Conservation (phyloP, 371 early-diverging fungal genomes). For the Mucor plumbeus region DNA sequence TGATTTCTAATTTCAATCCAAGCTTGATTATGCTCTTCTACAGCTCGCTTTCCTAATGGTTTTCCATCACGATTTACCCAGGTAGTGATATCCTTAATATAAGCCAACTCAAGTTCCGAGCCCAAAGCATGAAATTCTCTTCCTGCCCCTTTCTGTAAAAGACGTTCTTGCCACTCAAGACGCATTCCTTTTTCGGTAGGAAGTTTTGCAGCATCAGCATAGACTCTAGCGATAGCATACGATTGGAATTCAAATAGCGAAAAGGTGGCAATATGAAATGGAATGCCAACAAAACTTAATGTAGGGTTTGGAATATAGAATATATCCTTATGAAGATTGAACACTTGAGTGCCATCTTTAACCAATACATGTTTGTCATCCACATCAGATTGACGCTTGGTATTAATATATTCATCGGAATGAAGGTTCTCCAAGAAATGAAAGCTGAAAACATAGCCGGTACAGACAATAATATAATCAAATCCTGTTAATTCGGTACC, state of each 20-base stretch:
- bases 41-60: constrained; percentile 1
- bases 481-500: constrained; percentile 39
- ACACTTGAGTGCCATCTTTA: constrained; percentile 47
- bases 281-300: constrained; percentile 61
- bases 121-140: constrained; percentile 38
- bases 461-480: constrained; percentile 61
- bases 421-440: constrained; percentile 52
- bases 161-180: constrained; percentile 23
- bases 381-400: constrained; percentile 6
- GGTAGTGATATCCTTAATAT: constrained; percentile 28
- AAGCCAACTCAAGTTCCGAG: constrained; percentile 28
- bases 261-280: constrained; percentile 60
- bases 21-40: constrained; percentile 25
- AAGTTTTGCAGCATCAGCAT: constrained; percentile 36
- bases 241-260: constrained; percentile 60
- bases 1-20: constrained; percentile 29
- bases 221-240: constrained; percentile 48
- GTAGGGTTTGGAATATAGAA: constrained; percentile 62
- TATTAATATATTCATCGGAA: constrained; percentile 10
- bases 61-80: constrained; percentile 32
- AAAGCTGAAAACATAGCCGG: constrained; percentile 63
- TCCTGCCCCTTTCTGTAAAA: constrained; percentile 22
- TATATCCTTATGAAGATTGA: constrained; percentile 52
- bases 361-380: constrained; percentile 29
- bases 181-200: constrained; percentile 39